Evolutionary conservation across 306 rosid species (phyloP), one percentile per base, ranked within the genome.

Genomic region (Trifolium repens): DNA sequence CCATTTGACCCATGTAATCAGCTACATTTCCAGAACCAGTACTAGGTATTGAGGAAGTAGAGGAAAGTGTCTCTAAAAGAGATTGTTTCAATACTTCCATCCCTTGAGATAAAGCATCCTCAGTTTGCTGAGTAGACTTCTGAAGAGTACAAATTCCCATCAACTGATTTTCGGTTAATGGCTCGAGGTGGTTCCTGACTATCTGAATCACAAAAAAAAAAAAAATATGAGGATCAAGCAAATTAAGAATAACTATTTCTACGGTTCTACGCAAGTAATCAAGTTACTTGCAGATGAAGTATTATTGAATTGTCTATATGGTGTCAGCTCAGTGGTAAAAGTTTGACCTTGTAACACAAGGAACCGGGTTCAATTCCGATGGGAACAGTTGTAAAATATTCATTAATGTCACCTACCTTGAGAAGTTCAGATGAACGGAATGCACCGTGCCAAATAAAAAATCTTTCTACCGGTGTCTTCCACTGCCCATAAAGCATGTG

Each of bases 1-100:
- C 93, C 98, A 93, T 93, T 73, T 91, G 98, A 22, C 88, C 91
- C 98, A 93, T 91, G 87, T 91, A 93, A 61, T 91, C 96, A 0
- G 92, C 86, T 0, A 93, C 98, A 82, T 88, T 84, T 34, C 87
- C 96, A 1, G 87, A 66, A 65, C 74, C 83, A 22, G 82, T 43
- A 5, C 88, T 87, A 10, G 85, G 3, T 40, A 2, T 5, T 2
- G 70, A 52, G 62, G 84, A 77, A 46, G 83, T 30, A 1, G 93
- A 74, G 73, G 96, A 88, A 67, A 89, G 93, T 32, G 85, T 88
- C 15, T 93, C 97, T 2, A 78, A 76, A 44, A 93, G 91, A 15
- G 88, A 74, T 71, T 85, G 93, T 53, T 93, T 91, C 86, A 91
- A 78, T 74, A 85, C 87, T 37, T 91, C 96, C 88, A 84, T 85